These are phyloP conservation scores for Brassica rapa DNA, from an alignment of 345 rosid genomes.

Conservation along the genomic window DNA sequence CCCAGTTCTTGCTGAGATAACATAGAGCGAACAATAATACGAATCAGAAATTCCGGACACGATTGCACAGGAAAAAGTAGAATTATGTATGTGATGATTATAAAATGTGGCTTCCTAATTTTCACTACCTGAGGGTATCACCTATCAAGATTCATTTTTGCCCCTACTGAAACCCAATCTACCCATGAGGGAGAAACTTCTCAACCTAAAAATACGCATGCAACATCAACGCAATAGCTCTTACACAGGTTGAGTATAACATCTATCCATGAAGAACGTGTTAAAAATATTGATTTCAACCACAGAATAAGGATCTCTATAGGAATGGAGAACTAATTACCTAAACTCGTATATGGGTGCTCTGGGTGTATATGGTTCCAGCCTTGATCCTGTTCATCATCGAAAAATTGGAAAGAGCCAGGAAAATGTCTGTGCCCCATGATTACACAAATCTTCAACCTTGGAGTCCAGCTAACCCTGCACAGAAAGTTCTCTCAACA, in stretches of 20 bases:
- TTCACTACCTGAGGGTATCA: slow-evolving; percentile 15
- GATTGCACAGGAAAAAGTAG: neutral
- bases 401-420: slow-evolving; percentile 55
- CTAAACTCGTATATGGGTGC: slow-evolving; percentile 52
- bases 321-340: slow-evolving; percentile 41
- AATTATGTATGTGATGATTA: neutral
- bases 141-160: slow-evolving; percentile 5
- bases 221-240: slow-evolving; percentile 22
- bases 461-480: slow-evolving; percentile 48
- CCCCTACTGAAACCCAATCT: slow-evolving; percentile 19
- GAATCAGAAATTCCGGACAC: slow-evolving; percentile 18
- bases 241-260: slow-evolving; percentile 5
- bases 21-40: neutral
- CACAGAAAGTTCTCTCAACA: slow-evolving; percentile 27
- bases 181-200: neutral
- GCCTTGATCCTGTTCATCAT: slow-evolving; percentile 61
- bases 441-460: slow-evolving; percentile 19
- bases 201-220: slow-evolving; percentile 16
- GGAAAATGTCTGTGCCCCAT: slow-evolving; percentile 77
- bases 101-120: slow-evolving; percentile 4
- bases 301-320: neutral
- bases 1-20: slow-evolving; percentile 53
- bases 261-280: neutral
- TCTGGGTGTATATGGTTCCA: slow-evolving; percentile 69
- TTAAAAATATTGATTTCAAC: neutral